Percentiles rank a stretch among this genome's conserved stretches.
phyloP scores from a whole-genome alignment of 768 basidiomycete species.

The Dentipellis fragilis region DNA sequence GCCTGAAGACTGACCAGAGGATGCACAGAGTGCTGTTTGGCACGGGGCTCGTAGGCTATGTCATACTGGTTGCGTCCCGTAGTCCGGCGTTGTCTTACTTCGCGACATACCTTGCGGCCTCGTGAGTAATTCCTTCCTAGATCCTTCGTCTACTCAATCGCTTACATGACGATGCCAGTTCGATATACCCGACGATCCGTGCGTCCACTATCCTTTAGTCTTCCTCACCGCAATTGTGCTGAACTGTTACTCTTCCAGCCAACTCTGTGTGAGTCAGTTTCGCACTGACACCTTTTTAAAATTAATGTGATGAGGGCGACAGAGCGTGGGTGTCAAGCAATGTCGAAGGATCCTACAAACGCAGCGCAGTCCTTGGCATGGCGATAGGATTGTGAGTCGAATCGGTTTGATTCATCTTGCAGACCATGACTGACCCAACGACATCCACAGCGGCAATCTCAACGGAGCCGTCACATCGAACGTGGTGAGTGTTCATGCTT shows the following conservation, averaged over 20 bases:
- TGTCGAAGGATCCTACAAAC: conserved; percentile 66
- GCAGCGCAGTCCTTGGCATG: conserved; percentile 59
- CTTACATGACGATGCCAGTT: conserved; percentile 14
- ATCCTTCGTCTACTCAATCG: neutral
- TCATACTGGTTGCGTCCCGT: conserved; percentile 52
- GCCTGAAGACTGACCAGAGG: neutral
- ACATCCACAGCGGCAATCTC: conserved; percentile 39
- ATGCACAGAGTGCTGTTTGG: conserved; percentile 4
- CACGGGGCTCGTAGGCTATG: conserved; percentile 48
- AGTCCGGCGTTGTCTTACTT: conserved; percentile 62
- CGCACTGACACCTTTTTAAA: conserved; percentile 5
- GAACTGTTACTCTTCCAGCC: conserved; percentile 11
- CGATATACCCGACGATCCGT: conserved; percentile 41
- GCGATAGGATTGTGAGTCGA: conserved; percentile 44
- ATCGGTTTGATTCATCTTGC: neutral
- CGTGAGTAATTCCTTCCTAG: conserved; percentile 32
- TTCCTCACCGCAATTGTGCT: neutral
- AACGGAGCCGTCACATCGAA: conserved; percentile 63
- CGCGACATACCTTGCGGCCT: conserved; percentile 59
- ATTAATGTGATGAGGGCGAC: conserved; percentile 4
- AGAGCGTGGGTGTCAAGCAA: conserved; percentile 69
- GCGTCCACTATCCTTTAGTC: conserved; percentile 13
- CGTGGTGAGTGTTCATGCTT: conserved; percentile 32
- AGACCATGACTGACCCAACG: neutral
- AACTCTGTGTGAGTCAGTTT: conserved; percentile 35